Base-by-base conservation (phyloP, 2,329 filamentous ascomycete genomes). In the Ophiocordyceps camponoti-saundersi region DNA sequence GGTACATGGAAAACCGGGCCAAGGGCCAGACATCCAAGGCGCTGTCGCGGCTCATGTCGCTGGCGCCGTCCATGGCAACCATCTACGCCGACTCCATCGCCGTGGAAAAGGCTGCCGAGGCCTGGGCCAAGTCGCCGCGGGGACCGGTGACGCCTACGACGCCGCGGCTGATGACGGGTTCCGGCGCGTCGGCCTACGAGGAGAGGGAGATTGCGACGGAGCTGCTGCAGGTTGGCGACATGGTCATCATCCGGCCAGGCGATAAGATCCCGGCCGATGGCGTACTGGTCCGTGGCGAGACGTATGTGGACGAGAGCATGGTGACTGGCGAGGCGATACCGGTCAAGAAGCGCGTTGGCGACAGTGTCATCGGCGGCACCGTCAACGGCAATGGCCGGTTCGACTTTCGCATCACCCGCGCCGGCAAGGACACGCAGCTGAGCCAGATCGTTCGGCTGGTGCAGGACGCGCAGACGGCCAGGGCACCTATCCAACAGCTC, bases 381-480 rank as follows among this genome's bases (percentile, higher is more conserved):
- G 90, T 98, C 57, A 98, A 98, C 60, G 87, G 89, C 22, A 83
- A 89, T 52, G 92, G 92, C 3, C 80, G 90, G 44, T 70, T 95
- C 39, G 92, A 96, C 61, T 92, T 96, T 63, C 80, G 85, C 42
- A 92, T 98, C 49, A 94, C 85, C 3, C 79, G 90, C 55, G 89
- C 90, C 34, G 92, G 92, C 44, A 83, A 89, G 51, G 90, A 98
- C 59, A 98, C 92, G 1, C 90, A 96, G 61, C 80, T 98, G 48
- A 95, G 88, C 64, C 92, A 96, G 64, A 98, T 98, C 53, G 92
- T 98, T 52, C 92, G 90, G 63, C 76, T 96, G n/a, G 92, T 98
- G 0, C 92, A 98, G 63, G 87, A 95, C 61, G 92, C 92, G 3
- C 92, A 98, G 63, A 96, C 90, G 2, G 90, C 80, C 46, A 79